Evolutionary conservation across 192 early-diverging fungal genomes (phyloP).

Genomic region (Jimgerdemannia flammicorona): DNA sequence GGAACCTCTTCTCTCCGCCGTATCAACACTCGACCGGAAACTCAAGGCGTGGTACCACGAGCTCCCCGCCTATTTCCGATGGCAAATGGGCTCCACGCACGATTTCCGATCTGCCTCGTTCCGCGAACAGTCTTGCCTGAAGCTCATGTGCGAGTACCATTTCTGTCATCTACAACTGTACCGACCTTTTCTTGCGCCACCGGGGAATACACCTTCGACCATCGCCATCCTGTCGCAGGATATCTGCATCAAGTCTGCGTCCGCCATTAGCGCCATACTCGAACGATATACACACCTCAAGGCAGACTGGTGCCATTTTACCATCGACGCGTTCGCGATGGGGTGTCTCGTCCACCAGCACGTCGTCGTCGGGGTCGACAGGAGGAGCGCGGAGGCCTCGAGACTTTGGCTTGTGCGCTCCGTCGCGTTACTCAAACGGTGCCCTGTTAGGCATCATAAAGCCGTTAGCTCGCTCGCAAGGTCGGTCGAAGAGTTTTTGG

Average conservation of each 20-base stretch:
- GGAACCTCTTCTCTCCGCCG: conserved; percentile 16
- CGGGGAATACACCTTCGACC: conserved; percentile 10
- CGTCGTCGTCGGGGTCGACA: background rate
- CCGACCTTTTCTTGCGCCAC: conserved; percentile 18
- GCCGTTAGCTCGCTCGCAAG: conserved; percentile 7
- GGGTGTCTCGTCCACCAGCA: conserved; percentile 8
- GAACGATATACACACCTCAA: conserved; percentile 25
- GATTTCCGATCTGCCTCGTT: conserved; percentile 26
- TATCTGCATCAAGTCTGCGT: conserved; percentile 19
- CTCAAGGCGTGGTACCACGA: conserved; percentile 21
- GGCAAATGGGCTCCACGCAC: conserved; percentile 2
- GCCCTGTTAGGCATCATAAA: conserved; percentile 21
- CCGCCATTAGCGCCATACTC: conserved; percentile 20
- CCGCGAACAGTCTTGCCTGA: conserved; percentile 31
- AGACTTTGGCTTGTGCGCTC: background rate
- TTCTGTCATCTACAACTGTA: conserved; percentile 30
- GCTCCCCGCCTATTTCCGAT: conserved; percentile 25
- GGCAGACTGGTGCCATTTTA: conserved; percentile 34
- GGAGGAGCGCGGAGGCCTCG: background rate
- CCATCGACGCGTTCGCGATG: conserved; percentile 24
- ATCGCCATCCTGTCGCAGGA: conserved; percentile 18
- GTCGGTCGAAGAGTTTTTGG: conserved; percentile 7
- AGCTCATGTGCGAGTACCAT: conserved; percentile 33
- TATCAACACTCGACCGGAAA: conserved; percentile 20
- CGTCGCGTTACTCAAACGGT: background rate